Percentiles rank a stretch among this genome's conserved stretches.
These are phyloP conservation scores for Xylaria scruposa DNA, from an alignment of 495 filamentous ascomycete genomes.

Conservation along the genomic window DNA sequence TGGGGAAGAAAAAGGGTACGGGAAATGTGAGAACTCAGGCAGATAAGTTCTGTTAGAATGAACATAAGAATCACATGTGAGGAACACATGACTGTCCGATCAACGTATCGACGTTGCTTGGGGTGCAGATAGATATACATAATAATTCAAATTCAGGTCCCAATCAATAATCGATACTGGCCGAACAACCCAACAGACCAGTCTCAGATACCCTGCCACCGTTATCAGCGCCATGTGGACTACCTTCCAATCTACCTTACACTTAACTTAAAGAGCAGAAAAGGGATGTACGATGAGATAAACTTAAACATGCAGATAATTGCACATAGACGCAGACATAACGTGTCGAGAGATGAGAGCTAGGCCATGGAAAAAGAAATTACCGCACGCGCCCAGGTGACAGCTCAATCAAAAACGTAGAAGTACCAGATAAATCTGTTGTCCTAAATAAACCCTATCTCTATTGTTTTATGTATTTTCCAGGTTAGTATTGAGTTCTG, in stretches of 20 bases:
- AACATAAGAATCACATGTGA: slow-evolving; percentile 9
- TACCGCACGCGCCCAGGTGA: neutral
- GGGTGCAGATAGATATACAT: neutral
- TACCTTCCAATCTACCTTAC: no score
- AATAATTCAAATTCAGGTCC: neutral
- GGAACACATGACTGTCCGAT: slow-evolving; percentile 4
- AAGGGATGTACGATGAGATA: no score
- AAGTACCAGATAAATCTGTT: no score
- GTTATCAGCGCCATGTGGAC: no score
- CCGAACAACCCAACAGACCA: neutral
- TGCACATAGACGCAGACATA: neutral
- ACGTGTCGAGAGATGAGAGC: neutral
- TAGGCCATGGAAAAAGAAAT: neutral
- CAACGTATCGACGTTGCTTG: neutral
- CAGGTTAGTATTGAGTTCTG: neutral
- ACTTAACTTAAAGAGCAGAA: no score
- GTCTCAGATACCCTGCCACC: neutral
- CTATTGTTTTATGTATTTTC: neutral
- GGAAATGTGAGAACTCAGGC: neutral
- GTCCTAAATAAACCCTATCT: neutral
- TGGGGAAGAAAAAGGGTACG: neutral
- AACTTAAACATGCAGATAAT: neutral
- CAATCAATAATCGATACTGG: neutral
- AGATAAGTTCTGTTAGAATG: neutral
- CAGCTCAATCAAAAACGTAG: no score